Conservation (phyloP, 148 eudicot species). For the Heliosperma pusillum region DNA sequence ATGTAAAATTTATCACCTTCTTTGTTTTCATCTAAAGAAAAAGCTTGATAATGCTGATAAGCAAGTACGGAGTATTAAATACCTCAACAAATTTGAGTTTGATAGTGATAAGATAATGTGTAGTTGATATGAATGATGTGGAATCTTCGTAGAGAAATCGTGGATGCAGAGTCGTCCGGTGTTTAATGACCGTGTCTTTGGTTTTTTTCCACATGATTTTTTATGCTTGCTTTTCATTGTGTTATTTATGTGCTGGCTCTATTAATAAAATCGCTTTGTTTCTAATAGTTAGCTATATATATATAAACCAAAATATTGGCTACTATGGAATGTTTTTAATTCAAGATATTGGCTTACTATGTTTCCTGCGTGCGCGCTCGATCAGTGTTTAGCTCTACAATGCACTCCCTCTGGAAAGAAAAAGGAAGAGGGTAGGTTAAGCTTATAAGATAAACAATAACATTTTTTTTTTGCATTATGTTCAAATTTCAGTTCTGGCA, state of each 20-base stretch:
- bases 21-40: no score
- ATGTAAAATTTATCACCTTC: background rate
- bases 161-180: no score
- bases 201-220: background rate
- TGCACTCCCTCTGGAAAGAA: background rate
- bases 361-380: background rate
- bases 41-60: background rate
- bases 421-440: background rate
- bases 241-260: background rate
- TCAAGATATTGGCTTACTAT: background rate
- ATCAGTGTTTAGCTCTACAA: background rate
- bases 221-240: background rate
- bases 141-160: no score
- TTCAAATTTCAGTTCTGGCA: conserved; percentile 67
- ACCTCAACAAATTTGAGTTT: background rate
- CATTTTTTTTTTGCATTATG: background rate
- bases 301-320: no score
- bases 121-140: no score
- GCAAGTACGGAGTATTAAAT: background rate
- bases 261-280: background rate
- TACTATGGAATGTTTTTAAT: background rate
- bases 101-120: no score
- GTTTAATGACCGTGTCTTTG: background rate
- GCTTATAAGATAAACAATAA: background rate
- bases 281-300: no score